A percentile compares a stretch with the other conserved stretches of the same genome.
Conservation (phyloP, 441 rosid genomes). For the Gossypium laxum region DNA sequence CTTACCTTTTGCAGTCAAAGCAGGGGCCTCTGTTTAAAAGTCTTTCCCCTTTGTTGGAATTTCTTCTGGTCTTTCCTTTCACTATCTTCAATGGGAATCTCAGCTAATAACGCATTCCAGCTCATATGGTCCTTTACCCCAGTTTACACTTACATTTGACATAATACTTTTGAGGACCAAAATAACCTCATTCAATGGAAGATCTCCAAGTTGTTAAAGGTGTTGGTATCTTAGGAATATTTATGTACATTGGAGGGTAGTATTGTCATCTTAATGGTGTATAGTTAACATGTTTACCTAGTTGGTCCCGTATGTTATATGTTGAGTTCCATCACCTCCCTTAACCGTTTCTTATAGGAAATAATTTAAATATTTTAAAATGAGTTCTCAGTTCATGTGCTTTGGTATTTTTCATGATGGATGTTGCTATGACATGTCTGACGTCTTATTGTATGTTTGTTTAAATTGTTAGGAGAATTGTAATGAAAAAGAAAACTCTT, state of each 20-base stretch:
- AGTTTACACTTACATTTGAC: neutral
- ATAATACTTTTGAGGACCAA: constrained; percentile 22
- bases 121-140: constrained; percentile 27
- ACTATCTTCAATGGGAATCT: constrained; percentile 27
- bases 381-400: neutral
- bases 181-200: constrained; percentile 18
- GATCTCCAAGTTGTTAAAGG: neutral
- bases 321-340: neutral
- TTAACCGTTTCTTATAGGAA: constrained; percentile 1
- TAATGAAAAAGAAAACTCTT: neutral
- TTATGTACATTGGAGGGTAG: constrained; percentile 10
- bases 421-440: neutral
- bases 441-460: neutral
- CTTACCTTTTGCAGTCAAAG: constrained; percentile 10
- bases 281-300: constrained; percentile 7
- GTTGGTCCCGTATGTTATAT: constrained; percentile 15
- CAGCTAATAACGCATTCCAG: constrained; percentile 40
- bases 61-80: neutral
- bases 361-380: neutral
- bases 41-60: constrained; percentile 5
- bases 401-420: constrained; percentile 1
- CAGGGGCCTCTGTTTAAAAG: constrained; percentile 3
- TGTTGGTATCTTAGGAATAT: constrained; percentile 13
- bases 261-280: constrained; percentile 14
- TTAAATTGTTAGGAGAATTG: neutral